These are phyloP conservation scores for Venturia effusa DNA, from an alignment of 2,329 filamentous ascomycete genomes.

Conservation along the genomic window DNA sequence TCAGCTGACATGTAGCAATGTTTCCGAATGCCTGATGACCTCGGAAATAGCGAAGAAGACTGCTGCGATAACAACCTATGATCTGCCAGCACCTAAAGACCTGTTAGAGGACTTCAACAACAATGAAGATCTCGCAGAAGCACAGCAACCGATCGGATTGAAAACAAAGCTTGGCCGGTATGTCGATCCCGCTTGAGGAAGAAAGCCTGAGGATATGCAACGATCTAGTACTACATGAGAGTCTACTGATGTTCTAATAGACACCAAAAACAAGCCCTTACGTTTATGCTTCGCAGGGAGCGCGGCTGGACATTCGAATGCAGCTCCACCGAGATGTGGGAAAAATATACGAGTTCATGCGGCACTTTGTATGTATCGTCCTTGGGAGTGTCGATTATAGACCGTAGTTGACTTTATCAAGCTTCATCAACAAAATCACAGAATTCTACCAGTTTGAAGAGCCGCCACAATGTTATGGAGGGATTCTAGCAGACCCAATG, in stretches of 20 bases:
- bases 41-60: not conserved
- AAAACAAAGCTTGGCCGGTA: constrained; percentile 39
- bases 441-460: constrained; percentile 40
- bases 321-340: constrained; percentile 48
- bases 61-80: constrained; percentile 5
- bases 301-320: constrained; percentile 43
- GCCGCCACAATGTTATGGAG: constrained; percentile 25
- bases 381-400: too few species aligned
- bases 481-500: constrained; percentile 41
- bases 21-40: constrained; percentile 14
- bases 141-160: constrained; percentile 54
- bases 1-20: constrained; percentile 14
- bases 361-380: constrained; percentile 45
- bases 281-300: constrained; percentile 77
- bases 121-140: constrained; percentile 62
- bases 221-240: too few species aligned
- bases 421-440: constrained; percentile 59
- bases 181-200: constrained; percentile 6
- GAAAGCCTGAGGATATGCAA: not conserved
- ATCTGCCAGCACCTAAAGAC: constrained; percentile 19
- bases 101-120: constrained; percentile 79
- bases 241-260: constrained; percentile 47
- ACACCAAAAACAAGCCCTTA: constrained; percentile 84
- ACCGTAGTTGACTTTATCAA: constrained; percentile 52
- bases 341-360: constrained; percentile 67